Conservation (phyloP, 176 grass and related monocot genomes). For the Oryza meyeriana region DNA sequence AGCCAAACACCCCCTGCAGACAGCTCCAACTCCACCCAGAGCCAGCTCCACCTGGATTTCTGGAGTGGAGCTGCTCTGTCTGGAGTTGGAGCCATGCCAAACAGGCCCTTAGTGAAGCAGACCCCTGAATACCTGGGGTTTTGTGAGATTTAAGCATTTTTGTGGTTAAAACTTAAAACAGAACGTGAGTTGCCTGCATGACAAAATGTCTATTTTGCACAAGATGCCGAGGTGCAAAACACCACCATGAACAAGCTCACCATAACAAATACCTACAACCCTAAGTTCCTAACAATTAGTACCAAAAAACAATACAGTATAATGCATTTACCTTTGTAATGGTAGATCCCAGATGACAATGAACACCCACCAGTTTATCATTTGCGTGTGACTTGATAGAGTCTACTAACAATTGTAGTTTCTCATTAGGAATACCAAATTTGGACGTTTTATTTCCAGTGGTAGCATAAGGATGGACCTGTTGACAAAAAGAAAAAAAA, state of each 20-base stretch:
- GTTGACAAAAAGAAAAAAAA: slow-evolving; percentile 10
- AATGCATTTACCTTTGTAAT: slow-evolving; percentile 77
- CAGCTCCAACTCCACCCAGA: too few relatives aligned
- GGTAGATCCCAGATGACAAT: slow-evolving; percentile 95
- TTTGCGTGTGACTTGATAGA: slow-evolving; percentile 72
- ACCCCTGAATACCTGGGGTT: too few relatives aligned
- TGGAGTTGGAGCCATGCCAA: too few relatives aligned
- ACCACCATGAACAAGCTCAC: neutral
- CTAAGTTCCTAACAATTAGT: neutral
- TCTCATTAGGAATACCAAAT: slow-evolving; percentile 97
- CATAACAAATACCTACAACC: neutral
- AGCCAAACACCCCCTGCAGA: too few relatives aligned
- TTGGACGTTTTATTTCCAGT: slow-evolving; percentile 99
- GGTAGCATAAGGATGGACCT: slow-evolving; percentile 99
- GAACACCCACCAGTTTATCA: slow-evolving; percentile 86
- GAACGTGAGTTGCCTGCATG: neutral
- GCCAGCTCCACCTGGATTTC: too few relatives aligned
- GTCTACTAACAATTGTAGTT: slow-evolving; percentile 96
- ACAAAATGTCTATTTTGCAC: neutral
- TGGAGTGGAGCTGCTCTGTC: too few relatives aligned
- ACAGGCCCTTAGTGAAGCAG: too few relatives aligned
- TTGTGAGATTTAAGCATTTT: neutral
- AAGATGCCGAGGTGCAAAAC: neutral
- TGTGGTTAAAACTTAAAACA: neutral
- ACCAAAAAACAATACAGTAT: neutral